Evolutionary conservation across 805 yeast species (phyloP).

Genomic region (Hanseniaspora clermontiae): DNA sequence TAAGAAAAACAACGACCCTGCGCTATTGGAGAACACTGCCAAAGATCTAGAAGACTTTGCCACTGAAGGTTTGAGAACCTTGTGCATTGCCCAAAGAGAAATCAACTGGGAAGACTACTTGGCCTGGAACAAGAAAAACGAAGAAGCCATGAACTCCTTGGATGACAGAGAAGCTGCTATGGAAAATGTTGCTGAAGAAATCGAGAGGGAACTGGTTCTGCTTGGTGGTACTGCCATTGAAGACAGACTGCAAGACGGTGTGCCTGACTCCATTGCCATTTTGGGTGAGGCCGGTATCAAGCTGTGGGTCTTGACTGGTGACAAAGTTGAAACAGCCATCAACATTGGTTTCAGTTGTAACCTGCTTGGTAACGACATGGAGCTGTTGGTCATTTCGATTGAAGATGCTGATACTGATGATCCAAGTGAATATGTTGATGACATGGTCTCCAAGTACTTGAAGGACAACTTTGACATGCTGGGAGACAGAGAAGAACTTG

Average conservation of each 20-base stretch:
- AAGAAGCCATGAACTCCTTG: slow-evolving; percentile 51
- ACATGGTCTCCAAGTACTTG: slow-evolving; percentile 42
- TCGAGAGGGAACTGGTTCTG: slow-evolving; percentile 52
- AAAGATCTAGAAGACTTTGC: slow-evolving; percentile 66
- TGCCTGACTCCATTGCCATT: slow-evolving; percentile 63
- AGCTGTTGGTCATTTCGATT: slow-evolving; percentile 43
- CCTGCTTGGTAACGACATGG: slow-evolving; percentile 62
- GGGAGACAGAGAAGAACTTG: slow-evolving; percentile 48
- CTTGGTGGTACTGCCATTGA: slow-evolving; percentile 82
- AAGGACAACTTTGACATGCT: slow-evolving; percentile 42
- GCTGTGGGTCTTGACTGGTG: slow-evolving; percentile 79
- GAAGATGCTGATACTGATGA: slow-evolving; percentile 42
- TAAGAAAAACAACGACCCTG: slow-evolving; percentile 31
- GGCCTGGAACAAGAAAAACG: slow-evolving; percentile 52
- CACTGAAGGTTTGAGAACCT: slow-evolving; percentile 69
- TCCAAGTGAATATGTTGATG: slow-evolving; percentile 33
- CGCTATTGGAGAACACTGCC: slow-evolving; percentile 50
- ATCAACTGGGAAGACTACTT: slow-evolving; percentile 48
- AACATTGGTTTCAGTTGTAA: slow-evolving; percentile 81
- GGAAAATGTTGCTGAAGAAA: slow-evolving; percentile 62
- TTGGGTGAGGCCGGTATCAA: slow-evolving; percentile 68
- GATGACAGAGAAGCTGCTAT: slow-evolving; percentile 55
- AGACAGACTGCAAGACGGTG: slow-evolving; percentile 76
- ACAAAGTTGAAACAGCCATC: slow-evolving; percentile 80
- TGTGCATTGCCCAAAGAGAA: slow-evolving; percentile 65